A percentile compares a stretch with the other conserved stretches of the same genome.
phyloP scores from a whole-genome alignment of 208 protist species.

The Leishmania tarentolae region DNA sequence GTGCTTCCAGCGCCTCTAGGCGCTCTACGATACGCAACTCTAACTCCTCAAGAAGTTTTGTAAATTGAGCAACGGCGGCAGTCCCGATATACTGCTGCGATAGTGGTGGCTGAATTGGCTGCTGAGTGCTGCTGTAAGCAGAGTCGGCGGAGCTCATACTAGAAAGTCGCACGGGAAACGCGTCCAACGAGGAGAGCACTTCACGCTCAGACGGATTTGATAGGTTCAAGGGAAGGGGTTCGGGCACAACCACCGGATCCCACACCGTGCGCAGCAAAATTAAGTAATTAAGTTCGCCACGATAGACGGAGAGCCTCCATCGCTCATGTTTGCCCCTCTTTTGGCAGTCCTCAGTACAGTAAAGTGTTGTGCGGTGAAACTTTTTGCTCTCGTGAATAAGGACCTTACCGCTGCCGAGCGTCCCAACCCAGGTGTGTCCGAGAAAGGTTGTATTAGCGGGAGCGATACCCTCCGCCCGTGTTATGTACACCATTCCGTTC shows the following conservation, averaged over 20 bases:
- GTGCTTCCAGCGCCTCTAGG: conserved; percentile 28
- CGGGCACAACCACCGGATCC: conserved; percentile 74
- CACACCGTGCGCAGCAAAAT: conserved; percentile 62
- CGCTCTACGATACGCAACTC: conserved; percentile 33
- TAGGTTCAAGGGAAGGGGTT: conserved; percentile 50
- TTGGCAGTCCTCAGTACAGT: conserved; percentile 79
- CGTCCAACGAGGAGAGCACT: conserved; percentile 48
- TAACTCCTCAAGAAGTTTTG: conserved; percentile 36
- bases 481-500: conserved; percentile 83
- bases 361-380: conserved; percentile 59
- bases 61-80: conserved; percentile 22
- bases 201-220: conserved; percentile 54
- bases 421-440: conserved; percentile 70
- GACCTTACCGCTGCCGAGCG: conserved; percentile 49
- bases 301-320: conserved; percentile 71
- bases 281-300: conserved; percentile 40
- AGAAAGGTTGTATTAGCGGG: conserved; percentile 52
- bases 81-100: conserved; percentile 14
- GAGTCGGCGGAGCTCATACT: conserved; percentile 40
- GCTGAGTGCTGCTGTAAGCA: conserved; percentile 12
- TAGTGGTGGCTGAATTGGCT: conserved; percentile 40
- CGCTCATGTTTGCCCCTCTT: conserved; percentile 47
- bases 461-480: conserved; percentile 40
- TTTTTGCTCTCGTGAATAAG: conserved; percentile 58
- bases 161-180: conserved; percentile 38